Base-by-base conservation (phyloP, 192 early-diverging fungal species). In the Podochytrium sp. region DNA sequence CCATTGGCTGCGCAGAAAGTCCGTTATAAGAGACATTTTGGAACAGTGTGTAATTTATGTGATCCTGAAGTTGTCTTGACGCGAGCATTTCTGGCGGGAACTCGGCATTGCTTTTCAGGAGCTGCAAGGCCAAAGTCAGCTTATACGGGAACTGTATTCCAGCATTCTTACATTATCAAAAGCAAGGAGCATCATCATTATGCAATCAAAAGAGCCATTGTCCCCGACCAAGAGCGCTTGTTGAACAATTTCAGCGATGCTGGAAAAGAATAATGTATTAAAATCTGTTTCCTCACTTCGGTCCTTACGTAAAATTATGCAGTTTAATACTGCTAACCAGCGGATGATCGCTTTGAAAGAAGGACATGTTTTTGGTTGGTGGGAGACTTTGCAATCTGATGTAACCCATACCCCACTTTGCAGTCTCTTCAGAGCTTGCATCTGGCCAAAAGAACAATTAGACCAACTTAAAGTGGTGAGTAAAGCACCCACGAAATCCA, bases 21-120 rank as follows among this genome's bases (percentile, higher is more conserved):
- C 63, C 63, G 6, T 40, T 23, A 47, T 65, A 65, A 16, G 23
- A 20, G 7, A 65, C 12, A 25, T 40, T 20, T 65, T 65, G 63
- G 33, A 65, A 65, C 2, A 65, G 63, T 27, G 63, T 65, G 63
- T 47, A 65, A 32, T 65, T 65, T 25, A 43, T 65, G 37, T 65
- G n/a, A 18, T 42, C 27, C 14, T 43, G 63, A 18, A 65, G 63
- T 30, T 65, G 12, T 18, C 63, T n/a, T 43, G 38, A 10, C 30
- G 63, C 63, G 5, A 65, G 42, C 63, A 43, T 65, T 47, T 65
- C 42, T 12, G 63, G 40, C 18, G 63, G 41, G 43, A 43, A 65
- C 14, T 6, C 30, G 12, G 16, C 18, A 27, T 49, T 65, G 41
- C 35, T 65, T 35, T 41, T 30, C 40, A 34, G 7, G 2, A 65